Conservation (phyloP, 805 yeast species). For the Zygosaccharomyces bisporus region DNA sequence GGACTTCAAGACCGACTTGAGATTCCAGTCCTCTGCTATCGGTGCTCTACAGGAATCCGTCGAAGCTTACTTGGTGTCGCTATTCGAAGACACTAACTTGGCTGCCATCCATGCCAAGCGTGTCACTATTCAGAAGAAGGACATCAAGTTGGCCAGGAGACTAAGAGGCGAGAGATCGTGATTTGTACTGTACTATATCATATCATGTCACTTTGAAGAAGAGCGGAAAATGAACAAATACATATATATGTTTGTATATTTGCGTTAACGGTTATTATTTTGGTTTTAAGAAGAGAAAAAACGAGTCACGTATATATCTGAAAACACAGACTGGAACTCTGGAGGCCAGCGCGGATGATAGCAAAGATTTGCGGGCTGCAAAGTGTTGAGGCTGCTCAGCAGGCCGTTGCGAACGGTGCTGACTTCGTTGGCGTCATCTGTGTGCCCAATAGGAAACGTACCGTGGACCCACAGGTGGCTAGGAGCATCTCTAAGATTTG, state of each 20-base stretch:
- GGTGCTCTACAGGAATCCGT: constrained; percentile 98
- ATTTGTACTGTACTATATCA: constrained; percentile 16
- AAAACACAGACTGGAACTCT: no score
- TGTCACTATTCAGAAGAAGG: constrained; percentile 98
- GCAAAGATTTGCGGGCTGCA: constrained; percentile 85
- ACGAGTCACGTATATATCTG: no score
- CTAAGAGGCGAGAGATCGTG: constrained; percentile 94
- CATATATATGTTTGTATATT: constrained; percentile 4
- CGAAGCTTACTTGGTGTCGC: constrained; percentile 93
- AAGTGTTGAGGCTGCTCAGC: constrained; percentile 61
- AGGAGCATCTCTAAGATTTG: constrained; percentile 42
- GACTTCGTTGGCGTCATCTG: constrained; percentile 78
- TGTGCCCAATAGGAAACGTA: constrained; percentile 78
- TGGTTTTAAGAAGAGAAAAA: constrained; percentile 27
- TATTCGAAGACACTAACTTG: constrained; percentile 96
- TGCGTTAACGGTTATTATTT: constrained; percentile 24
- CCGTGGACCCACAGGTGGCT: constrained; percentile 51
- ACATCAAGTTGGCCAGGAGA: constrained; percentile 96
- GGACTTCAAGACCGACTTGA: constrained; percentile 87
- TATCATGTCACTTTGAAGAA: constrained; percentile 12
- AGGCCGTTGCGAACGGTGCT: constrained; percentile 70
- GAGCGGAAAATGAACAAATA: background rate
- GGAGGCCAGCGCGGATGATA: no score
- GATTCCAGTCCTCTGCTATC: constrained; percentile 96
- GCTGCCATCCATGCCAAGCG: constrained; percentile 99